A percentile compares a stretch with the other conserved stretches of the same genome.
Conservation (phyloP, 345 rosid genomes). For the Bretschneidera sinensis region DNA sequence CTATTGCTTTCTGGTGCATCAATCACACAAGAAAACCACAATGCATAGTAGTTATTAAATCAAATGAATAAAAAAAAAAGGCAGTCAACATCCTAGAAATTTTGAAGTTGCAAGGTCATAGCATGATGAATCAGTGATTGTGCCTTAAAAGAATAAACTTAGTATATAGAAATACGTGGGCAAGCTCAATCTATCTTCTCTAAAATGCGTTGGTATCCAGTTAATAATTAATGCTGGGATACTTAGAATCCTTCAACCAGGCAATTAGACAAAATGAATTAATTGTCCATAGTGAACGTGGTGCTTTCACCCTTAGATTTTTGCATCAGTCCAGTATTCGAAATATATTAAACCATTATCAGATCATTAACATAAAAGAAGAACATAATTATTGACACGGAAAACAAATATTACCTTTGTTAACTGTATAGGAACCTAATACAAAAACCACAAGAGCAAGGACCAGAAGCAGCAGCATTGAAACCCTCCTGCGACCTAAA, state of each 20-base stretch:
- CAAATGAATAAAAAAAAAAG: too few species aligned
- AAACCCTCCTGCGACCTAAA: constrained; percentile 51
- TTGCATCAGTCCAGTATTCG: neutral
- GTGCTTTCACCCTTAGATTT: too few species aligned
- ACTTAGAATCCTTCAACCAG: too few species aligned
- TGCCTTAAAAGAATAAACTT: neutral
- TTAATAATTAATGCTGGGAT: too few species aligned
- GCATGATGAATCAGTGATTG: too few species aligned
- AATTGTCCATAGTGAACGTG: neutral
- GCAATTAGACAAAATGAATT: too few species aligned
- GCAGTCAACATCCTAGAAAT: constrained; percentile 3
- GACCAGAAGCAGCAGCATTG: constrained; percentile 59
- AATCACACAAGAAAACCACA: constrained; percentile 2
- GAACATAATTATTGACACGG: neutral
- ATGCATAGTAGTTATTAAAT: constrained; percentile 10
- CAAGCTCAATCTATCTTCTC: too few species aligned
- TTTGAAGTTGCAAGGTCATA: too few species aligned
- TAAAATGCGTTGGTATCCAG: too few species aligned
- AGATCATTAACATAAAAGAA: neutral
- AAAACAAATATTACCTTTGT: constrained; percentile 46
- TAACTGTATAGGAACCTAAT: constrained; percentile 55
- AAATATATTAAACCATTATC: too few species aligned
- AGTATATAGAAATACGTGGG: neutral
- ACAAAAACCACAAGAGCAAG: constrained; percentile 70
- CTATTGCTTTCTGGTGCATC: constrained; percentile 42